These are phyloP conservation scores for Pestalotiopsis sp. DNA, from an alignment of 2,329 filamentous ascomycete genomes.

Conservation along the genomic window DNA sequence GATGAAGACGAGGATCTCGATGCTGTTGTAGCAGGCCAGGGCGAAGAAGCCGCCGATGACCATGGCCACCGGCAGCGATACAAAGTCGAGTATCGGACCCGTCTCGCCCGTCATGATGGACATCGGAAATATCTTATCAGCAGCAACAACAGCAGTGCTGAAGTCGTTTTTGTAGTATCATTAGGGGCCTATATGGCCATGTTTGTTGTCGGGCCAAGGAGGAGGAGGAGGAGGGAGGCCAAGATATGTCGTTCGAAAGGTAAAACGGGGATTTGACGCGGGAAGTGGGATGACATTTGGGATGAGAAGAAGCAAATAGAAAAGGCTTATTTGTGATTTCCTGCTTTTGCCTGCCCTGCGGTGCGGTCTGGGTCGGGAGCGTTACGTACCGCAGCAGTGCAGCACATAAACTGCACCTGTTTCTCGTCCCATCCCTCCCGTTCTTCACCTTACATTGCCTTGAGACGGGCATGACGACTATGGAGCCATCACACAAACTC, in stretches of 20 bases:
- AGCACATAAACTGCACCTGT: neutral
- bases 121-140: neutral
- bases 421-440: neutral
- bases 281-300: neutral
- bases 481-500: neutral
- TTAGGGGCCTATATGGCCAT: neutral
- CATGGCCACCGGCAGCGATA: constrained; percentile 11
- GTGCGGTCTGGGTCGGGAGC: neutral
- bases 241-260: neutral
- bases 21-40: constrained; percentile 28
- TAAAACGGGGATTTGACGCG: neutral
- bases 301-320: neutral
- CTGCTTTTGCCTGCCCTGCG: neutral
- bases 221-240: neutral
- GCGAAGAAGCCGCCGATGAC: constrained; percentile 12
- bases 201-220: neutral
- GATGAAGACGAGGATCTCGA: constrained; percentile 40
- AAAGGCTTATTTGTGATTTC: neutral
- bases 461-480: neutral
- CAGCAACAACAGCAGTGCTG: neutral
- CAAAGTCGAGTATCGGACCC: constrained; percentile 2
- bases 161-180: neutral
- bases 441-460: neutral
- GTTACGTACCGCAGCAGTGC: neutral
- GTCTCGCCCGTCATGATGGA: constrained; percentile 11